Evolutionary conservation across 2,329 filamentous ascomycete genomes (phyloP).

Genomic region (Cladosporium austrohemisphaericum): DNA sequence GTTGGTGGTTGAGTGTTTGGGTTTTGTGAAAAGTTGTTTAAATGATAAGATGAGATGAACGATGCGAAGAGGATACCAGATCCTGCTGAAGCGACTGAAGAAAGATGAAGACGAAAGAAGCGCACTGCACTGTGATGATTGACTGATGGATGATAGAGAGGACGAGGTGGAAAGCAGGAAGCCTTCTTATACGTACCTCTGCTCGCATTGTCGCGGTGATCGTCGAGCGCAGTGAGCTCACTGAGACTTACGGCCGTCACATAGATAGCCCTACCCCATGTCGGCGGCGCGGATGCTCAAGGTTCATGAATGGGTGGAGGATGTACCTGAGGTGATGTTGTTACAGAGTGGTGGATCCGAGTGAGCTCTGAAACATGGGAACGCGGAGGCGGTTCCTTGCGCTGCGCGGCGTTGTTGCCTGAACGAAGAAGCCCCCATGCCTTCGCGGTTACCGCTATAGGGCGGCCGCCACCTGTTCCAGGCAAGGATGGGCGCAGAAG

Average conservation of each 20-base stretch:
- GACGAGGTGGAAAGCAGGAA: neutral
- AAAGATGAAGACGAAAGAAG: conserved; percentile 3
- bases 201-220: neutral
- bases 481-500: neutral
- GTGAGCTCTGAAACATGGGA: conserved; percentile 1
- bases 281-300: neutral
- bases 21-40: neutral
- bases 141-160: conserved; percentile 4
- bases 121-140: conserved; percentile 3
- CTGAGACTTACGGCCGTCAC: conserved; percentile 3
- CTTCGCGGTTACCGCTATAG: conserved; percentile 1
- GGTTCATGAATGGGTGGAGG: neutral
- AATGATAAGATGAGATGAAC: neutral
- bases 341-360: conserved; percentile 8
- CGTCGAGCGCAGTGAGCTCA: neutral
- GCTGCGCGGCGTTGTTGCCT: neutral
- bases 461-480: neutral
- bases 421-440: neutral
- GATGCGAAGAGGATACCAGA: conserved; percentile 11
- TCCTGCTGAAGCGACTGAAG: conserved; percentile 13
- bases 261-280: neutral
- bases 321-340: neutral
- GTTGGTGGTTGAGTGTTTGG: neutral
- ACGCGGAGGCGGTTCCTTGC: conserved; percentile 2
- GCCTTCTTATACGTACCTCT: conserved; percentile 13